Percentiles rank a stretch among this genome's conserved stretches.
Evolutionary conservation across 176 grass and related monocot species (phyloP).

Genomic region (Leersia perrieri): DNA sequence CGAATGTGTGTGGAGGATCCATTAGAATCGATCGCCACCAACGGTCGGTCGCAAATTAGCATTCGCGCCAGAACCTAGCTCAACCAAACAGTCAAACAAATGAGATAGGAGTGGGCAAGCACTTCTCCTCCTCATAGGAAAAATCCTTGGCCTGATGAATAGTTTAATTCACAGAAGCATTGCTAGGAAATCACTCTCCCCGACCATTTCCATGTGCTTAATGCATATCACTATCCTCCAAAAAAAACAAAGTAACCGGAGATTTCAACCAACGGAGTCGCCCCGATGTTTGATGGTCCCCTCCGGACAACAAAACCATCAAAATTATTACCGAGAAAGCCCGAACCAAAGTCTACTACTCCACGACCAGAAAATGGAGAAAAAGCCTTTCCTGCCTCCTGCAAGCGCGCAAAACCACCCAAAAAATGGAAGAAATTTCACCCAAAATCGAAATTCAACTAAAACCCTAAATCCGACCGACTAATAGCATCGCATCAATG

Average conservation of each 20-base stretch:
- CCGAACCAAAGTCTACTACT: not conserved
- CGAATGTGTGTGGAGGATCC: too few relatives aligned
- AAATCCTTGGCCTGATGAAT: not conserved
- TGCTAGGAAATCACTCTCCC: too few relatives aligned
- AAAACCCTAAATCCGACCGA: constrained; percentile 25
- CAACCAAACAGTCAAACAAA: not conserved
- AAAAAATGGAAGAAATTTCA: not conserved
- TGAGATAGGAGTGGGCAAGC: not conserved
- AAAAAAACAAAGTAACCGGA: not conserved
- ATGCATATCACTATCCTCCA: not conserved
- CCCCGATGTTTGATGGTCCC: not conserved
- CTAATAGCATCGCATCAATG: not conserved
- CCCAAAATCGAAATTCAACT: not conserved
- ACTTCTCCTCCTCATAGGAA: not conserved
- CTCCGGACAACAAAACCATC: not conserved
- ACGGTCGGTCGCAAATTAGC: too few relatives aligned
- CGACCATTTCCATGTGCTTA: not conserved
- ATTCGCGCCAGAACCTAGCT: not conserved
- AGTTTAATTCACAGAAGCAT: not conserved
- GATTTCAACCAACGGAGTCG: not conserved
- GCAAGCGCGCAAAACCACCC: not conserved
- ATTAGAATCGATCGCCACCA: too few relatives aligned
- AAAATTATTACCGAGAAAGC: not conserved
- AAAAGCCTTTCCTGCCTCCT: not conserved
- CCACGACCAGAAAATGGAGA: not conserved